Percentiles rank a stretch among this genome's conserved stretches.
Conservation (phyloP, 2,329 filamentous ascomycete species). For the Colletotrichum liaoningense region DNA sequence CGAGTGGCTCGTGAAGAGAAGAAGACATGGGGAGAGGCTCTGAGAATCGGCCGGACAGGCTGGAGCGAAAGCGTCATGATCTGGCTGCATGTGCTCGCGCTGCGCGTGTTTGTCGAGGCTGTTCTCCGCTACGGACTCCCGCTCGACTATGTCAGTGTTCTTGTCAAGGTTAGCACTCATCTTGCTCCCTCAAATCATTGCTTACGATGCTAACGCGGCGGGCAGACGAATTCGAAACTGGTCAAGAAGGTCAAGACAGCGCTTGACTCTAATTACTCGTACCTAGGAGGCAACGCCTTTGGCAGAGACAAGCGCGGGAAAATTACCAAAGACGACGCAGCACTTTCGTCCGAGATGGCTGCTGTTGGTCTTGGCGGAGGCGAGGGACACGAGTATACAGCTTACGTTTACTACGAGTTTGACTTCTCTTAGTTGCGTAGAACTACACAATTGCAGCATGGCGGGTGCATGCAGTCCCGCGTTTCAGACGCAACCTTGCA, state of each 20-base stretch:
- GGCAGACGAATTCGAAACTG: constrained; percentile 85
- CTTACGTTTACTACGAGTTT: constrained; percentile 97
- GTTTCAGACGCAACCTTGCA: constrained; percentile 13
- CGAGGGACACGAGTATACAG: constrained; percentile 87
- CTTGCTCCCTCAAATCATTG: neutral
- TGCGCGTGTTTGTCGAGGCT: constrained; percentile 96
- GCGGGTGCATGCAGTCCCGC: neutral
- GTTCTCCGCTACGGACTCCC: constrained; percentile 96
- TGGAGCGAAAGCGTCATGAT: constrained; percentile 98
- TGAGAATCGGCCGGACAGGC: constrained; percentile 88
- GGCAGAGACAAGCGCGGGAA: constrained; percentile 93
- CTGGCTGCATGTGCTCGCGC: constrained; percentile 90
- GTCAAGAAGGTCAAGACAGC: constrained; percentile 82
- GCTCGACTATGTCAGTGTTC: constrained; percentile 85
- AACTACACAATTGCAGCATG: neutral
- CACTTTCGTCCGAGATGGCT: constrained; percentile 84
- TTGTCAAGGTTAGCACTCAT: constrained; percentile 79
- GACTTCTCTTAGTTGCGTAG: constrained; percentile 67
- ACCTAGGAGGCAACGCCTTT: constrained; percentile 94
- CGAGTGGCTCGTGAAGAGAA: constrained; percentile 85
- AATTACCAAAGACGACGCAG: constrained; percentile 88
- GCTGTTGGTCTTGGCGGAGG: constrained; percentile 75
- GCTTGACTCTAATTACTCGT: constrained; percentile 87
- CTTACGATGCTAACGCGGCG: constrained; percentile 3
- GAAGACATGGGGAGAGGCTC: constrained; percentile 91